Base-by-base conservation (phyloP, 805 yeast genomes). In the Ogataea chonburiensis region DNA sequence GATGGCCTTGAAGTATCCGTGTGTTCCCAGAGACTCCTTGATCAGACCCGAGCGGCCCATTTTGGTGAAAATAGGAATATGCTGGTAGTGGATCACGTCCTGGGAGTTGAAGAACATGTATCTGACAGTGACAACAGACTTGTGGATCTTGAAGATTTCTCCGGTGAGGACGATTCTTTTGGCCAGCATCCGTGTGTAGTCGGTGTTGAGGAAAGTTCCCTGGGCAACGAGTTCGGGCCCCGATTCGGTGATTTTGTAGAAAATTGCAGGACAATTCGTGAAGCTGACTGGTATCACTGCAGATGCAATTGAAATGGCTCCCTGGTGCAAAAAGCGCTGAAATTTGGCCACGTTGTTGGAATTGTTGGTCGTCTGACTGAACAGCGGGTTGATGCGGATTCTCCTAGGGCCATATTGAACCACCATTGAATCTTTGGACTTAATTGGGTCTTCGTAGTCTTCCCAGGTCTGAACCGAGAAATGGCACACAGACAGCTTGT, bases 351-450 rank as follows among this genome's bases (percentile, higher is more conserved):
- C 95, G 53, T 87, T 84, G 57, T 89, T 91, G 33, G 86, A 68
- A 38, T 80, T 79, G 52, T 79, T 80, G 4, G 87, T 75, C 7
- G 81, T 81, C 50, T 83, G 84, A 34, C 91, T 86, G 67, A 82
- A 91, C 19, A 85, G 53, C 11, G 99, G 99, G 37, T 79, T 70
- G 34, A 91, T 82, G 10, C 76, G 71, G 57, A 86, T 79, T 53
- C 98, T 76, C 61, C 98, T 80, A 36, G 91, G 86, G 17, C 98
- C 99, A 56, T 88, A 89, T 64, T 93, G 98, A 11, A 86, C 91
- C 35, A 89, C 67, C 47, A 93, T 67, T 19, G 79, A 63, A 30
- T 86, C 94, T 50, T 82, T 81, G n/a, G 95, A 77, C 31, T 88
- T 83, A 39, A 93, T 73, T 20, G 98, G 95, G 35, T 77, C 75